A percentile compares a stretch with the other conserved stretches of the same genome.
phyloP scores from a whole-genome alignment of 2,329 filamentous ascomycete genomes.

The Botrytis byssoidea region DNA sequence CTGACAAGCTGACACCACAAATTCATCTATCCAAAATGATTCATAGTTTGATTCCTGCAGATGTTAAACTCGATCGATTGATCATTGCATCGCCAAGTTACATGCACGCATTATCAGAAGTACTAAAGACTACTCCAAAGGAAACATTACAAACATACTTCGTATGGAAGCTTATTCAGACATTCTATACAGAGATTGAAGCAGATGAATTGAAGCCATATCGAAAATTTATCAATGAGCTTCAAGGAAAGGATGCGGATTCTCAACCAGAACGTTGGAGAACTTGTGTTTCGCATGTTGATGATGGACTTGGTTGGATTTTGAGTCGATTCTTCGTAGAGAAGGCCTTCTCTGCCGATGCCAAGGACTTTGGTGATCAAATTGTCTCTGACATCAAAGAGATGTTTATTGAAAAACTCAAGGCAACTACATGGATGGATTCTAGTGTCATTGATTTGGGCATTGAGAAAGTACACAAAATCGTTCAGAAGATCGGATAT shows the following conservation, averaged over 20 bases:
- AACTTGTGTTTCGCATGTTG: conserved; percentile 58
- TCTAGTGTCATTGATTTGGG: conserved; percentile 57
- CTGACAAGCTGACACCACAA: conserved; percentile 54
- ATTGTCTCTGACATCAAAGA: conserved; percentile 71
- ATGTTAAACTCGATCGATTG: conserved; percentile 51
- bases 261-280: conserved; percentile 65
- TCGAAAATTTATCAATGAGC: conserved; percentile 56
- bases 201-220: conserved; percentile 59
- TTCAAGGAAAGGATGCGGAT: conserved; percentile 61
- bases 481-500: conserved; percentile 67
- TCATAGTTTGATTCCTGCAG: conserved; percentile 49
- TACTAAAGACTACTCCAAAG: conserved; percentile 53
- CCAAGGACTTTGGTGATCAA: conserved; percentile 64
- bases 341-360: conserved; percentile 63
- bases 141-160: conserved; percentile 62
- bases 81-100: conserved; percentile 61
- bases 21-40: conserved; percentile 55
- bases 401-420: conserved; percentile 61
- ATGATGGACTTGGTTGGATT: conserved; percentile 63
- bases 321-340: conserved; percentile 70
- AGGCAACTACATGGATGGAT: conserved; percentile 63
- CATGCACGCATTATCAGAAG: conserved; percentile 54
- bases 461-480: conserved; percentile 64
- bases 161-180: conserved; percentile 60
- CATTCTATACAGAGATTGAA: conserved; percentile 54